Evolutionary conservation across 306 rosid species (phyloP), one percentile per base, ranked within the genome.

Genomic region (Vigna angularis): DNA sequence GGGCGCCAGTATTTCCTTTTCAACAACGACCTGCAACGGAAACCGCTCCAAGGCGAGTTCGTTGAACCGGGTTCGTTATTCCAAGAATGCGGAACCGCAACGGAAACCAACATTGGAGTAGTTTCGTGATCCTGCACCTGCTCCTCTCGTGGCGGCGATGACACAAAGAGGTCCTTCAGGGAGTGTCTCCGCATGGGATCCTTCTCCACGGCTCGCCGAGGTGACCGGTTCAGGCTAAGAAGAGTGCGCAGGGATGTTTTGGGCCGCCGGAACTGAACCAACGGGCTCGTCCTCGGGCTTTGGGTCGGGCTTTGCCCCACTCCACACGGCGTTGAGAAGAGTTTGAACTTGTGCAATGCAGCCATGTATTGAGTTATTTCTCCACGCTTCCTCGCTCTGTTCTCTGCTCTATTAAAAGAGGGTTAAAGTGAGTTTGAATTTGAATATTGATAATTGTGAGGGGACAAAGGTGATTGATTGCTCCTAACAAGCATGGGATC

Each of bases 1-100:
- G 99, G 98, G 18, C 99, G 90, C 99, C 99, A 91, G 69, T 88
- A 75, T 63, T 83, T 93, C 82, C 93, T 78, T 66, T 78, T 86
- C 65, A 95, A 44, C 36, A 93, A 70, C 36, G 89, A 87, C 85
- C 83, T 87, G 70, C 81, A 84, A 42, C 99, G 97, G 9, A 93
- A 91, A 64, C 94, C 88, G 61, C 63, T 64, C 93, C 92, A 87
- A 30, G 40, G 88, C 87, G 94, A 87, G 80, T 88, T 86, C 0
- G 81, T 86, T 0, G 91, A 83, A 53, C 90, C 90, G 68, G 85
- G 73, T 15, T 87, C 82, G 13, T 20, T 67, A 42, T 36, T 64
- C 87, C 77, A 84, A 38, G 3, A 3, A 40, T 40, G 66, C 59
- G 84, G 48, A 34, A 62, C 52, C 16, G 77, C 57, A 10, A 75